These are phyloP conservation scores for Rhizophora mangle DNA, from an alignment of 345 rosid genomes.

Conservation along the genomic window DNA sequence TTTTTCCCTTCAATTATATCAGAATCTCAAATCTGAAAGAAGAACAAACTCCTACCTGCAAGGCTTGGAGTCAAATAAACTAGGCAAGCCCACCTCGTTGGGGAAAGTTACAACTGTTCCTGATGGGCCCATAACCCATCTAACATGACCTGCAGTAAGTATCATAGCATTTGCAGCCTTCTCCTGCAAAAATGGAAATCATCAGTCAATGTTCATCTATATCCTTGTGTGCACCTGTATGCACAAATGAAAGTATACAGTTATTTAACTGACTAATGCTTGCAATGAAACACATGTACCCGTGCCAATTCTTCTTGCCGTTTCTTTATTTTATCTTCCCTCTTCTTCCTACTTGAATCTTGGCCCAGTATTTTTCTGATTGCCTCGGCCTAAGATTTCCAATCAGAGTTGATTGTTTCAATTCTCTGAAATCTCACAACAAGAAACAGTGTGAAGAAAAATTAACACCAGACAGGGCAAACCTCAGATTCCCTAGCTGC, in stretches of 20 bases:
- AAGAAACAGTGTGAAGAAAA: not conserved
- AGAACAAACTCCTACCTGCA: constrained; percentile 20
- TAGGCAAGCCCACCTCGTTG: constrained; percentile 27
- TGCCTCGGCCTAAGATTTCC: constrained; percentile 24
- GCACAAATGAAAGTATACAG: not conserved
- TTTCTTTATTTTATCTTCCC: constrained; percentile 31
- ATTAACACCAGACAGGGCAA: not conserved
- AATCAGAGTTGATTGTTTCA: not conserved
- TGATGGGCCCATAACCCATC: constrained; percentile 32
- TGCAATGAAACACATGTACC: not conserved
- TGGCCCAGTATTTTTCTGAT: constrained; percentile 30
- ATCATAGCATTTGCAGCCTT: constrained; percentile 23
- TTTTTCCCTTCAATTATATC: too few species aligned
- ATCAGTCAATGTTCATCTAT: not conserved
- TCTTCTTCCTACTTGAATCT: constrained; percentile 28
- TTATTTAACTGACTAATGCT: too few species aligned
- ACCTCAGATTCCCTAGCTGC: constrained; percentile 35
- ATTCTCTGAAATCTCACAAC: not conserved
- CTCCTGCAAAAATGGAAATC: constrained; percentile 19
- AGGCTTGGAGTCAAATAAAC: constrained; percentile 26
- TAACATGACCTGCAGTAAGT: constrained; percentile 19
- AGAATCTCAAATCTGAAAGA: too few species aligned
- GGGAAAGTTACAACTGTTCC: constrained; percentile 32
- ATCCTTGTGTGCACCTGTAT: not conserved
- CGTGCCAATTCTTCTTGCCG: constrained; percentile 27